Base-by-base conservation (phyloP, 202 grass and related monocot species). In the Dendrocalamus latiflorus region DNA sequence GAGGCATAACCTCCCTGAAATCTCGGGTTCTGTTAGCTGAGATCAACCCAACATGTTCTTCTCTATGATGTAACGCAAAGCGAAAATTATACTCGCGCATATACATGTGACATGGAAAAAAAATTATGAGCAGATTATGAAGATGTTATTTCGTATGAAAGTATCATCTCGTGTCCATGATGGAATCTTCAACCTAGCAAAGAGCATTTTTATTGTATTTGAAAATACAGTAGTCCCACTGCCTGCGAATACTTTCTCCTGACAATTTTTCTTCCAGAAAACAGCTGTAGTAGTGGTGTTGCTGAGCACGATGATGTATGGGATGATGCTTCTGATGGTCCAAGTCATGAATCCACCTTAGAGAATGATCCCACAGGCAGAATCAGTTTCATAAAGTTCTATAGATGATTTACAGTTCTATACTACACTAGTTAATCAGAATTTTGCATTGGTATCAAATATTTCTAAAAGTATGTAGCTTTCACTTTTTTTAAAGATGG, bases 311-410 rank as follows among this genome's bases (percentile, higher is more conserved):
- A 84, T 69, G 82, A 62, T 50, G 57, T 84, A 69, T 93, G 84
- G 86, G 86, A 70, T 86, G 86, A 81, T 80, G 80, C 26, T 81
- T 85, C 87, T 63, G 88, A 87, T 75, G 72, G 65, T 62, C 70
- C 50, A 18, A 67, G 75, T 26, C 62, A 62, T 54, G 61, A 6
- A 53, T 83, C 72, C 22, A 89, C 70, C 38, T 79, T 98, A 55
- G 80, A 81, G 95, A 98, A 83, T 91, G 85, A 85, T 44, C 56
- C 49, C 71, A 80, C 74, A 81, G 87, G 65, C 47, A 88, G 12
- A 88, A 81, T 41, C 85, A 74, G 70, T 88, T 95, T 88, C 74
- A 90, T 55, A 98, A 90, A 36, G 92, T 95, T 88, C 83, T n/a
- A 55, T 25, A 67, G 36, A 67, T 53, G 7, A 66, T 69, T 15